Evolutionary conservation across 2,329 filamentous ascomycete species (phyloP).

Genomic region (Alternaria solani): DNA sequence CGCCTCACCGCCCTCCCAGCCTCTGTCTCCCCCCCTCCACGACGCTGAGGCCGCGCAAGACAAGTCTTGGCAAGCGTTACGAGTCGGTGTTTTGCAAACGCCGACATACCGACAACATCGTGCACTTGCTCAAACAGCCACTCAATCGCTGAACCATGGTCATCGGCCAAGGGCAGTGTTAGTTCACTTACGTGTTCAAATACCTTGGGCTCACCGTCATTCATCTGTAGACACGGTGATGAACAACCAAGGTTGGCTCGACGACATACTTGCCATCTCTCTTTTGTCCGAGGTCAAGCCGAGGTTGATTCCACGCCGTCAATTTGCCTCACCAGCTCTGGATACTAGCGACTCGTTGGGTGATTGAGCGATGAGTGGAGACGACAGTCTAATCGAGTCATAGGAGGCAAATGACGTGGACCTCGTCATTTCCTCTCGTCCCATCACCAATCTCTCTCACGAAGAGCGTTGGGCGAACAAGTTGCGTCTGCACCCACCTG

Average conservation of each 20-base stretch:
- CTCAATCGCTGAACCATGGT: not conserved
- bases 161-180: slow-evolving; percentile 1
- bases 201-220: not conserved
- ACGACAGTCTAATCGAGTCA: not conserved
- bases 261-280: not conserved
- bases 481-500: not conserved
- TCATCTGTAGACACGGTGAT: not conserved
- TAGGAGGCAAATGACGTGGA: not conserved
- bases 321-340: not conserved
- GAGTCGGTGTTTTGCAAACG: slow-evolving; percentile 10
- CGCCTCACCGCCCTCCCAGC: not conserved
- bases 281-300: not conserved
- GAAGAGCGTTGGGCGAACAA: slow-evolving; percentile 3
- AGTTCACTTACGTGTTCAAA: not conserved
- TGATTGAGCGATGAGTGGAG: not conserved
- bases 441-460: not conserved
- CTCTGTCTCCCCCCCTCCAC: not conserved
- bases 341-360: not conserved
- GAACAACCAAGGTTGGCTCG: not conserved
- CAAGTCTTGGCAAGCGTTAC: slow-evolving; percentile 2
- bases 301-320: not conserved
- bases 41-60: not conserved
- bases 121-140: not conserved
- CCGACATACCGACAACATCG: slow-evolving; percentile 21
- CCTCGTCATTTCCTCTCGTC: not conserved